Base-by-base conservation (phyloP, 306 rosid genomes). In the Comarum palustre region DNA sequence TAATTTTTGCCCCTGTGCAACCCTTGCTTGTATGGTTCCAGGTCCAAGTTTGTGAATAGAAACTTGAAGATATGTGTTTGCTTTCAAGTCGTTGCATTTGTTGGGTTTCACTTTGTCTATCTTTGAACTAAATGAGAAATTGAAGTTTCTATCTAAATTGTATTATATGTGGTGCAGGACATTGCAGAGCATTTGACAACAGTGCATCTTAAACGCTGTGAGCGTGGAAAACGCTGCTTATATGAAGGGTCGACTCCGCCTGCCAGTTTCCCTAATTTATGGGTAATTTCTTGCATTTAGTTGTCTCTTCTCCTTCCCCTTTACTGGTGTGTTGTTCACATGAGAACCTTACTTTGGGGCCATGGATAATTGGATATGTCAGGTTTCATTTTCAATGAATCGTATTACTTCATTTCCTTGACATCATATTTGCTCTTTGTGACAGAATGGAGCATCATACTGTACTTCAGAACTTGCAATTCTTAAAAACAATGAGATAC, bases 171-270 rank as follows among this genome's bases (percentile, higher is more conserved):
- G 69, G 69, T 72, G 80, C 88, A 95, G 99, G 99, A 95, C 77
- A 86, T 90, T 77, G 97, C 88, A 13, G 99, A 95, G 76, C 97
- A 88, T 85, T 84, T 95, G 80, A 90, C 97, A 76, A 90, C 97
- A 27, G 69, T 90, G 75, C 78, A 95, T 75, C 90, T 95, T 43
- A 88, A 87, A 77, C 92, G 96, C 16, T 95, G 97, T 80, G 86
- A 96, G 2, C 99, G 97, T 55, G 99, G 99, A 68, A 95, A 95
- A 73, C 96, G 96, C 50, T 95, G 99, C 84, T 77, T 95, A 74
- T 95, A 91, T 42, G 99, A 91, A 86, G 99, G 99, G 60, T 88
- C 99, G 78, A 90, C 97, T 72, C 96, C 99, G 0, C 96, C 99
- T 43, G 97, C 79, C 19, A 96, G 97, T 55, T 95, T 88, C 83